These are phyloP conservation scores for Lactarius psammicola DNA, from an alignment of 768 basidiomycete species.

Conservation along the genomic window DNA sequence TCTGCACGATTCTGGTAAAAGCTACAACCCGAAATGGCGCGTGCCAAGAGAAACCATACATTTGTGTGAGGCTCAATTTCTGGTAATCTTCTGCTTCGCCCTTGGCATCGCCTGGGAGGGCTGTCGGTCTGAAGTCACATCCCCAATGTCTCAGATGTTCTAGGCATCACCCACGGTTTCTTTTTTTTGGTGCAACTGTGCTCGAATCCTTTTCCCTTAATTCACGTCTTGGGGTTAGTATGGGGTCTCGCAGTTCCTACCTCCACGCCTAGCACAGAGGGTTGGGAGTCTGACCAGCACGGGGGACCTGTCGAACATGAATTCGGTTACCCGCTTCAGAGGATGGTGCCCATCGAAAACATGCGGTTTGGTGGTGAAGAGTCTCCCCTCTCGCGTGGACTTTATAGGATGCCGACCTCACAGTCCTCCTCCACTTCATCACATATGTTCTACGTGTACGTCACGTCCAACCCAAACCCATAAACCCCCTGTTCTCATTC, in stretches of 20 bases:
- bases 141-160: background rate
- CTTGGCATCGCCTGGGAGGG: no score
- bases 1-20: background rate
- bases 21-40: background rate
- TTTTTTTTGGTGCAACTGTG: background rate
- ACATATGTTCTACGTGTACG: conserved; percentile 23
- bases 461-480: background rate
- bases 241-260: conserved; percentile 6
- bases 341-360: conserved; percentile 24
- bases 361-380: conserved; percentile 8
- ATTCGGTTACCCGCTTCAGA: conserved; percentile 26
- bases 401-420: conserved; percentile 21
- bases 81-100: background rate
- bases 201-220: background rate
- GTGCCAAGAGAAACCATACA: conserved; percentile 6
- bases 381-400: background rate
- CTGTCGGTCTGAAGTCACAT: background rate
- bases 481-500: no score
- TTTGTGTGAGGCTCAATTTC: background rate
- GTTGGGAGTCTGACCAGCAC: conserved; percentile 1
- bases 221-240: background rate
- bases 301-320: conserved; percentile 5
- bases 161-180: background rate
- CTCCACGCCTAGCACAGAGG: background rate
- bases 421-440: conserved; percentile 26